Base-by-base conservation (phyloP, 306 rosid genomes). In the Ochetophila trinervis region DNA sequence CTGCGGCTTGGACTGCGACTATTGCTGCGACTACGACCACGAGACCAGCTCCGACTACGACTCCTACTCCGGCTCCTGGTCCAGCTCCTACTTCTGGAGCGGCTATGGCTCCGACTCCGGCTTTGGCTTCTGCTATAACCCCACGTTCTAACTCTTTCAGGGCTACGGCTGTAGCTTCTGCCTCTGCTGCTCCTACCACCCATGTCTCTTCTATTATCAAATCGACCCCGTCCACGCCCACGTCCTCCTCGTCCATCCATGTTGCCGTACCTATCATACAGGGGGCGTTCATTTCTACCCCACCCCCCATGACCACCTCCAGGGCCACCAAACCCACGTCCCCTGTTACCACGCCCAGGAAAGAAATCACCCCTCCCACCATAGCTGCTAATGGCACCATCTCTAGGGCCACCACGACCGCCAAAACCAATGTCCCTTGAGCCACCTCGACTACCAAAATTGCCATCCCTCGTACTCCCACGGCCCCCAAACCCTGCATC, bases 81-180 rank as follows among this genome's bases (percentile, higher is more conserved):
- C 32, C 85, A 66, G 65, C 98, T 89, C 20, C 82, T 62, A 20
- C 88, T 78, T 16, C 87, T 76, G 8, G 83, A 76, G 35, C 58
- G n/a, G 34, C 91, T 70, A 15, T 81, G 74, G 8, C 87, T 82
- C 0, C 68, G 49, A 14, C 86, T 81, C 8, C 69, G 61, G 37
- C 82, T 66, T 6, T 51, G 59, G 35, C 87, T 81, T n/a, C 78
- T 49, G 53, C 79, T 83, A 35, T 78, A 76, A 68, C 88, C 96
- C 97, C 97, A 88, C 32, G 97, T 91, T 51, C 97, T 76, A 59
- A 91, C 97, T 76, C 84, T 91, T 61, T 91, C 97, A 19, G 97
- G 91, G 72, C 99, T 93, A 7, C 95, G 87, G 48, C 97, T 91
- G 48, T 78, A 61, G 79, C 91, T 90, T 79, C 97, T 81, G 57